Evolutionary conservation across 768 basidiomycete species (phyloP), one percentile per base, ranked within the genome.

Genomic region (Zangia roseola): DNA sequence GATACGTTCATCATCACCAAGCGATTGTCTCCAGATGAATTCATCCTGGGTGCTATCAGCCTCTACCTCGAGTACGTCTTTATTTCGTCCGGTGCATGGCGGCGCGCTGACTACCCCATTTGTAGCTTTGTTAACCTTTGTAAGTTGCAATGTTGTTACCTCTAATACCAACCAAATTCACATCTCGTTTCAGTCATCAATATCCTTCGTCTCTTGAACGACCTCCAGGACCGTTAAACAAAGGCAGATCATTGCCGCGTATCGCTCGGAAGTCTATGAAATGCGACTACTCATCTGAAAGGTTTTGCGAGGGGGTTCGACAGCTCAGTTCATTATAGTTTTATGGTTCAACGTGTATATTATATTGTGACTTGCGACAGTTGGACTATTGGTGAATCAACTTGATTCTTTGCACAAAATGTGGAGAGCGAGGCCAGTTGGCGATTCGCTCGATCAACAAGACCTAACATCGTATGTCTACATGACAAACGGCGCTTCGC

Each of bases 1-100:
- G 92, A 94, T 68, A 97, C 95, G 3, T 93, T 88, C 67, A 65
- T 82, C 54, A 94, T 98, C 75, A 92, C 90, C 71, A 85, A 84
- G 59, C 82, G 83, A 50, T 73, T 97, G 17, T 91, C 88, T 2
- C 91, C 93, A 4, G 97, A 99, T 56, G 97, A 99, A 67, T 93
- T 81, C 67, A 93, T 97, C 57, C 73, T 97, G 74, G 95, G 86
- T 30, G 78, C 91, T 16, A 86, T 97, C 62, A 86, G 84, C 56
- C 81, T 98, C n/a, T 98, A 97, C 71, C 84, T 97, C 47, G 95
- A 97, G 83, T 88, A 70, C 57, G 84, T 84, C 10, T 52, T 31
- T 31, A 6, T 40, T 24, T 17, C 37, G 17, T 40, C 21, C 44
- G 30, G 4, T 43, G 4, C 24, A 37, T 39, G 2, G 25, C 33